phyloP scores from a whole-genome alignment of 2,329 filamentous ascomycete genomes.

The Chrysoporthe deuterocubensis region DNA sequence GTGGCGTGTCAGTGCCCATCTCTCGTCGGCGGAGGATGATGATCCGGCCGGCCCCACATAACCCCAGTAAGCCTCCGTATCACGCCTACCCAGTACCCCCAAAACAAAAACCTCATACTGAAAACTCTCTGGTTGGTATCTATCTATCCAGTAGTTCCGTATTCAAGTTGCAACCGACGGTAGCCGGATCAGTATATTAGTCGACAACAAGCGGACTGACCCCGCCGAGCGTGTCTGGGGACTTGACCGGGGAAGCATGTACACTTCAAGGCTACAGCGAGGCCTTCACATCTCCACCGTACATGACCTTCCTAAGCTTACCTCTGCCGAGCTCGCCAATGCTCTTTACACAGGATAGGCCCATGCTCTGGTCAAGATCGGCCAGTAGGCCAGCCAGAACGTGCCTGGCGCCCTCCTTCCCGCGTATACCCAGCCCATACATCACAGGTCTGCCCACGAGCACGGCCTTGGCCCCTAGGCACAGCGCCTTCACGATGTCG shows the following conservation, averaged over 20 bases:
- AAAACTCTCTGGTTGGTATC: too few relatives aligned
- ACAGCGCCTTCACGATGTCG: slow-evolving; percentile 61
- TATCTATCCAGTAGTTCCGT: too few relatives aligned
- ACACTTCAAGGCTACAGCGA: slow-evolving; percentile 14
- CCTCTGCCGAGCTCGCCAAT: slow-evolving; percentile 42
- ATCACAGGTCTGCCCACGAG: slow-evolving; percentile 61
- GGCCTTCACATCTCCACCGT: slow-evolving; percentile 38
- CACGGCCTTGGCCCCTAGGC: slow-evolving; percentile 60
- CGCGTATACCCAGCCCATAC: slow-evolving; percentile 60
- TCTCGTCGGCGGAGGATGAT: neutral
- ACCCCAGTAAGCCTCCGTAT: too few relatives aligned
- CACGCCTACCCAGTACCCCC: too few relatives aligned
- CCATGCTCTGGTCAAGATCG: slow-evolving; percentile 61
- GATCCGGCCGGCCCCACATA: neutral
- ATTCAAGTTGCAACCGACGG: too few relatives aligned
- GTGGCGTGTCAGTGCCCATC: neutral
- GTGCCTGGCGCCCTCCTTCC: slow-evolving; percentile 57
- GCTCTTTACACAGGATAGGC: slow-evolving; percentile 53
- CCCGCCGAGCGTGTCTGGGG: too few relatives aligned
- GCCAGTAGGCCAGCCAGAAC: slow-evolving; percentile 54
- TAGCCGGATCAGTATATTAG: too few relatives aligned
- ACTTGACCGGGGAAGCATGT: neutral
- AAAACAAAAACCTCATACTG: too few relatives aligned
- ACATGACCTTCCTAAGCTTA: slow-evolving; percentile 40
- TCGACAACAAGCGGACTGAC: too few relatives aligned